phyloP scores from a whole-genome alignment of 352 stramenopile species.

The Pythium monospermum region DNA sequence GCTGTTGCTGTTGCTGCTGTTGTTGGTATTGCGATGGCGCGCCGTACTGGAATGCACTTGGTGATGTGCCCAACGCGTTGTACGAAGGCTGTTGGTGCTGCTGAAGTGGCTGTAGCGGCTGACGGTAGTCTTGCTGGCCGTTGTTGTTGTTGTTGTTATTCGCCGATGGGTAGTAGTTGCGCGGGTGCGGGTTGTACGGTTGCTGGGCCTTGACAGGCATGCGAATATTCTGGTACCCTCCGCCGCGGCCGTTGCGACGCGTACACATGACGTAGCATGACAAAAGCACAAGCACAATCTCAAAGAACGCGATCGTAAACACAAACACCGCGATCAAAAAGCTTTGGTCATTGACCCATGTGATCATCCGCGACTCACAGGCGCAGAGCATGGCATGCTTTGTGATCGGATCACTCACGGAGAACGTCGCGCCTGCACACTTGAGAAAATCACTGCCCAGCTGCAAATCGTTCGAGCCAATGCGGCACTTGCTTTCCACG shows the following conservation, averaged over 20 bases:
- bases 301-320: constrained; percentile 72
- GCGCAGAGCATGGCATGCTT: constrained; percentile 81
- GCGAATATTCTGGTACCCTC: constrained; percentile 83
- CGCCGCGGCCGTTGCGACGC: constrained; percentile 48
- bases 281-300: constrained; percentile 71
- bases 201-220: constrained; percentile 74
- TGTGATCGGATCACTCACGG: constrained; percentile 52
- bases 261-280: constrained; percentile 85
- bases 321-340: constrained; percentile 73
- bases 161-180: constrained; percentile 45
- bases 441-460: constrained; percentile 59
- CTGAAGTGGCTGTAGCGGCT: constrained; percentile 15
- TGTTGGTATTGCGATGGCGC: constrained; percentile 7
- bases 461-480: constrained; percentile 45
- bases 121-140: constrained; percentile 6
- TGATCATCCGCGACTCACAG: constrained; percentile 75
- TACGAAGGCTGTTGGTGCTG: constrained; percentile 24
- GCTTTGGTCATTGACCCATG: constrained; percentile 77
- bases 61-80: constrained; percentile 10
- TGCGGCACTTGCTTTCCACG: constrained; percentile 65
- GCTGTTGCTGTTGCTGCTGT: background rate
- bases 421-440: constrained; percentile 62
- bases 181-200: constrained; percentile 74
- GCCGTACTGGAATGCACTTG: constrained; percentile 16
- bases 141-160: constrained; percentile 3